A percentile compares a stretch with the other conserved stretches of the same genome.
Conservation (phyloP, 1,284 basidiomycete species). For the Apiotrichum porosum region DNA sequence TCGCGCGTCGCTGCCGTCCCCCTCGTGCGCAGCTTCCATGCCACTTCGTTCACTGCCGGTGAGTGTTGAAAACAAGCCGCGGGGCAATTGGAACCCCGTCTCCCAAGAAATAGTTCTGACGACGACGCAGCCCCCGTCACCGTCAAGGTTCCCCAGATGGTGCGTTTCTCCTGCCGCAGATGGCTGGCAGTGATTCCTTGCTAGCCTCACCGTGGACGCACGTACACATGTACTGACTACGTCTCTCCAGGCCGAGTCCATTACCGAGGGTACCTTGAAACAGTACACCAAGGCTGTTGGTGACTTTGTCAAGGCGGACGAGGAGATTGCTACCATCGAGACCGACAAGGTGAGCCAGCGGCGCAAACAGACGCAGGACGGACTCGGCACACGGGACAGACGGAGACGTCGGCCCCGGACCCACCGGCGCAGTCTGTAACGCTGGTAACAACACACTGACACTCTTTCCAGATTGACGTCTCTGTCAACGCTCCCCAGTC, state of each 20-base stretch:
- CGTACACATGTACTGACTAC: neutral
- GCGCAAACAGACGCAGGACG: no score
- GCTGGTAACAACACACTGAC: neutral
- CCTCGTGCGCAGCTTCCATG: constrained; percentile 11
- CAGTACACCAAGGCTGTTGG: constrained; percentile 93
- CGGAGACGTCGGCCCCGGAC: no score
- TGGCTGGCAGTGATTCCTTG: no score
- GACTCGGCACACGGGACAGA: neutral
- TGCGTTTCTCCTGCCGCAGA: no score
- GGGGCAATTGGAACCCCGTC: neutral
- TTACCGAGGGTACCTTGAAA: constrained; percentile 95
- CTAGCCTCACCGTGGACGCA: no score
- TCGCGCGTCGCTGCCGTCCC: constrained; percentile 4
- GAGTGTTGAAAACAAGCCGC: neutral
- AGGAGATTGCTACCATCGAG: constrained; percentile 97
- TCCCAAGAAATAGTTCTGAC: neutral
- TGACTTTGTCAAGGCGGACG: constrained; percentile 83
- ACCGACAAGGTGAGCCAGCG: constrained; percentile 93
- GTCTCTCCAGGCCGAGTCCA: constrained; percentile 76
- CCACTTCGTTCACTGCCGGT: constrained; percentile 14
- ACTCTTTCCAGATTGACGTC: constrained; percentile 74
- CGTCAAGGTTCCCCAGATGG: constrained; percentile 95
- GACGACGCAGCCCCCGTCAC: constrained; percentile 4
- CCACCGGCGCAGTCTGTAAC: no score
- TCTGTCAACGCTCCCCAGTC: constrained; percentile 89